Evolutionary conservation across 495 filamentous ascomycete genomes (phyloP), one percentile per base, ranked within the genome.

Genomic region (Durotheca rogersii): DNA sequence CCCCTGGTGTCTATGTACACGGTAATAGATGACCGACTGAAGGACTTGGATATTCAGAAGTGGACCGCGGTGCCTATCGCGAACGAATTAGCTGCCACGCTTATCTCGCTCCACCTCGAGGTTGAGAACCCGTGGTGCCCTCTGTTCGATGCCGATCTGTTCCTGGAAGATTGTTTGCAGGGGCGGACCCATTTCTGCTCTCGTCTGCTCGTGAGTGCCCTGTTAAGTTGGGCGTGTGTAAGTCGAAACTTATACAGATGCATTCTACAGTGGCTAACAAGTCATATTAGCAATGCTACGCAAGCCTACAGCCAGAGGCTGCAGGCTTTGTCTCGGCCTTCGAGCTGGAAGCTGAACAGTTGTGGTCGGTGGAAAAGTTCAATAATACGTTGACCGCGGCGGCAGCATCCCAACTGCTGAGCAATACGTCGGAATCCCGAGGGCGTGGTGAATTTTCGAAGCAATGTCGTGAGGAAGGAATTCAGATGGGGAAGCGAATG

Each of bases 401-500:
- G 7, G 55, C 55, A 12, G 42, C 55, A 6, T 17, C 55, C 31
- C 55, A 58, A 40, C 31, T 58, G 11, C 19, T 62, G 1, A 47
- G 37, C 36, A 62, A 44, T 18, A 51, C 40, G 23, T 35, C 54
- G 7, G 38, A 41, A 15, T 53, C 40, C 41, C 46, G 37, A 19
- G 58, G 58, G 11, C 53, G 50, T 9, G 48, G 54, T 25, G 58
- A 58, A 6, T 50, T 53, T 42, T 48, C 58, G 19, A 53, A 36
- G 23, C 47, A 53, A 10, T 54, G 40, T 12, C 39, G 53, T 7
- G 41, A 51, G 1, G 58, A 62, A 54, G 53, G 53, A 1, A 50
- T 62, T 7, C 30, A 57, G 12, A 62, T 62, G 45, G 58, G 58
- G 2, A 54, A 35, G 37, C 58, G 53, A 16, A 62, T 62, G 54